Percentiles rank a stretch among this genome's conserved stretches.
Evolutionary conservation across 306 rosid species (phyloP).

Genomic region (Ziziphus jujuba): DNA sequence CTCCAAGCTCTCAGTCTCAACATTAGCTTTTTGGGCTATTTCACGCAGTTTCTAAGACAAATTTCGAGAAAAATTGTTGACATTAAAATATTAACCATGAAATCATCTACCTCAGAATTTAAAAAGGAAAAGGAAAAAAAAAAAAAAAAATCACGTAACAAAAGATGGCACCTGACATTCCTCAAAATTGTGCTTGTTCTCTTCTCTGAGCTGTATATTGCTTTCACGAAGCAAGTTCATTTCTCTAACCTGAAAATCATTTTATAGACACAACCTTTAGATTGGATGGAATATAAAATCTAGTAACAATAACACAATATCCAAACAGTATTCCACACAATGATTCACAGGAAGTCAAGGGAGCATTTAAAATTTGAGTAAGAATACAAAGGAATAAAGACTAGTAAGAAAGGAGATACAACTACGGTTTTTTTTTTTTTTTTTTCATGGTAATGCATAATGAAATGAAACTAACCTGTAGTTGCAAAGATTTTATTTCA

Average conservation of each 20-base stretch:
- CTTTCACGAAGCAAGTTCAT: constrained; percentile 96
- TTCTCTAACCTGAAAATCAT: constrained; percentile 72
- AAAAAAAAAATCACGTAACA: no score
- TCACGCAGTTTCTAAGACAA: constrained; percentile 78
- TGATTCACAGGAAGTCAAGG: no score
- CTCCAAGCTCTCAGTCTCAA: constrained; percentile 55
- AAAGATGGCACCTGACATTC: constrained; percentile 76
- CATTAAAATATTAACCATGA: background rate
- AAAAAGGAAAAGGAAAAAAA: no score
- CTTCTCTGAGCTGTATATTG: constrained; percentile 95
- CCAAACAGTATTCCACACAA: background rate
- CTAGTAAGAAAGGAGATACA: background rate
- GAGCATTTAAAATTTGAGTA: background rate
- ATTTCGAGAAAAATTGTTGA: background rate
- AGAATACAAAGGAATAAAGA: background rate
- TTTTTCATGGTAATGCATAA: background rate
- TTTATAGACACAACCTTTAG: constrained; percentile 3
- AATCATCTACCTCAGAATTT: no score
- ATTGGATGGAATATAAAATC: constrained; percentile 4
- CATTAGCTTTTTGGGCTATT: constrained; percentile 57
- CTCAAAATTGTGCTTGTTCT: constrained; percentile 93
- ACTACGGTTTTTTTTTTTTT: background rate
- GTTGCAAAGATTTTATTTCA: constrained; percentile 85
- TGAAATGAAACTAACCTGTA: constrained; percentile 58
- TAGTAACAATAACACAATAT: background rate